These are phyloP conservation scores for Metarhizium humberi DNA, from an alignment of 2,329 filamentous ascomycete species.

Conservation along the genomic window DNA sequence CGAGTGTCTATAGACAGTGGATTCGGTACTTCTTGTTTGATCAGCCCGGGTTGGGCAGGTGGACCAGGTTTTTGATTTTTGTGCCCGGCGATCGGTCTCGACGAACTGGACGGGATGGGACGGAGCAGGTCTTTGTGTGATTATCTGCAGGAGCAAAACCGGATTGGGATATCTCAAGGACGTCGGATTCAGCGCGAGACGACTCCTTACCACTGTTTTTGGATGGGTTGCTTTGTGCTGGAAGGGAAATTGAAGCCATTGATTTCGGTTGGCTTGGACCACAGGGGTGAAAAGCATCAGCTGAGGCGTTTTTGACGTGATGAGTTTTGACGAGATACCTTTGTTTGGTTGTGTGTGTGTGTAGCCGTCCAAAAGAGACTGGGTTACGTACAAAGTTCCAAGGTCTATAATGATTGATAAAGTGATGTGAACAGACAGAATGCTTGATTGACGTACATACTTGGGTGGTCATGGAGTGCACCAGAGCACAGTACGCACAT, in stretches of 20 bases:
- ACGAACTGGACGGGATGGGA: not conserved
- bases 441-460: not conserved
- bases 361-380: not conserved
- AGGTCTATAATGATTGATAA: not conserved
- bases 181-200: not conserved
- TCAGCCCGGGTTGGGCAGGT: not conserved
- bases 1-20: not conserved
- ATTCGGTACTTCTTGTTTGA: not conserved
- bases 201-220: slow-evolving; percentile 2
- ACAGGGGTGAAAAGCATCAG: slow-evolving; percentile 5
- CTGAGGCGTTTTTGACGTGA: slow-evolving; percentile 10
- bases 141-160: not conserved
- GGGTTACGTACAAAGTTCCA: slow-evolving; percentile 1
- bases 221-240: slow-evolving; percentile 8
- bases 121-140: not conserved
- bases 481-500: not conserved
- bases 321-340: slow-evolving; percentile 10
- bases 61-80: not conserved
- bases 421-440: not conserved
- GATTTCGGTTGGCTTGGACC: not conserved
- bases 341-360: slow-evolving; percentile 5
- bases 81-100: not conserved
- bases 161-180: slow-evolving; percentile 3
- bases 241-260: not conserved
- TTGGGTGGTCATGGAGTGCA: not conserved